Base-by-base conservation (phyloP, 768 basidiomycete genomes). In the Pholiota microspora region DNA sequence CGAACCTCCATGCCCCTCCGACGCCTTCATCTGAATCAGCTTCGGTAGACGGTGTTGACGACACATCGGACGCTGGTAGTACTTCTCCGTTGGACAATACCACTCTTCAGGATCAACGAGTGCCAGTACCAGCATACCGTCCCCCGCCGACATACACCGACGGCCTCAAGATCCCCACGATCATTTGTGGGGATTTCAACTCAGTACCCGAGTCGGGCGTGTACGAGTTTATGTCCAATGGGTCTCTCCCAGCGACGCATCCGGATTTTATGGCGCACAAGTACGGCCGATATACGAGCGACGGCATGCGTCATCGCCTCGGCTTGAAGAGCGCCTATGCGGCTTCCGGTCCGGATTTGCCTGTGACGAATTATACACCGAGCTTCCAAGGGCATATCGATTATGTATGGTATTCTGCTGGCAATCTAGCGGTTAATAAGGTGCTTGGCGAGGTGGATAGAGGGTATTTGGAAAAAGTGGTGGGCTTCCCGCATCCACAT, bases 111-210 rank as follows among this genome's bases (percentile, higher is more conserved):
- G 51, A 56, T 13, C 31, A 57, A 52, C 59, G 46, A 8, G 23
- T 56, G 8, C 53, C 58, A 29, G 45, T 54, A 12, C 64, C 67
- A 2, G 65, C 72, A 6, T 66, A 73, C 44, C 80, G 81, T 24
- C 72, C 81, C 12, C 79, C 82, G 21, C 92, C 92, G 15, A 66
- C 72, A 18, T 98, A 98, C 67, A 62, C 83, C 10, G 93, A 96
- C 64, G 92, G 89, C 15, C 79, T 80, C 47, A 92, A 92, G 77
- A 97, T 98, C 66, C 96, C 97, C 7, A 70, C 89, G 56, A 81
- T 99, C 69, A 76, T 98, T 54, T 91, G 89, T 62, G 94, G 94
- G n/a, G 97, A 99, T 73, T 94, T 89, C 76, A 99, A 99, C 77
- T 96, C 94, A 46, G 72, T 86, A 2, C 89, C 92, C 1, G 74